These are phyloP conservation scores for Russula earlei DNA, from an alignment of 768 basidiomycete genomes.

Conservation along the genomic window DNA sequence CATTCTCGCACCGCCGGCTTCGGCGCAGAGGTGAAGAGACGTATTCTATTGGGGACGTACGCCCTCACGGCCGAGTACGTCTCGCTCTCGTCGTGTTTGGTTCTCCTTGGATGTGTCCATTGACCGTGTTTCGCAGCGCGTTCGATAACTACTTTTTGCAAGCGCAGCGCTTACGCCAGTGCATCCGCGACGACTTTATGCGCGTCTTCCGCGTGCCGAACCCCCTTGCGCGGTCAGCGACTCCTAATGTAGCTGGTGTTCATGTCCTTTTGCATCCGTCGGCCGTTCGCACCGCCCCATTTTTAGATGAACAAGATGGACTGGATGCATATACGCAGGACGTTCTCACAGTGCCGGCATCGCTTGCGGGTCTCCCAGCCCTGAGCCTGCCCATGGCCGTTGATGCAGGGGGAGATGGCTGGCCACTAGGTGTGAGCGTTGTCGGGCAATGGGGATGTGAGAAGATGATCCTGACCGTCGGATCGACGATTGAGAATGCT, in stretches of 20 bases:
- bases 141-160: slow-evolving; percentile 97
- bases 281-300: slow-evolving; percentile 77
- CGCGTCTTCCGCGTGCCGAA: slow-evolving; percentile 54
- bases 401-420: slow-evolving; percentile 42
- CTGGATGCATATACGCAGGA: slow-evolving; percentile 78
- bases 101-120: neutral
- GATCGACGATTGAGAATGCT: slow-evolving; percentile 34
- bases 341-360: slow-evolving; percentile 85
- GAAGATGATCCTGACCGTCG: slow-evolving; percentile 45
- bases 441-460: slow-evolving; percentile 87
- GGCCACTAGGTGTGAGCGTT: slow-evolving; percentile 79
- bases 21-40: slow-evolving; percentile 76
- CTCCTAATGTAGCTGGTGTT: slow-evolving; percentile 32
- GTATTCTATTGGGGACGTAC: slow-evolving; percentile 84
- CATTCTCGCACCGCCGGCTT: slow-evolving; percentile 61
- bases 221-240: slow-evolving; percentile 29
- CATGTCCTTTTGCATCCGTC: slow-evolving; percentile 85
- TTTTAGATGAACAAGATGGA: slow-evolving; percentile 27
- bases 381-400: slow-evolving; percentile 50
- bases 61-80: slow-evolving; percentile 85
- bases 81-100: neutral
- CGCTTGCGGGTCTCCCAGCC: slow-evolving; percentile 80
- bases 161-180: slow-evolving; percentile 70
- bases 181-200: slow-evolving; percentile 67
- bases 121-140: slow-evolving; percentile 43